These are phyloP conservation scores for Papiliotrema nemorosa DNA, from an alignment of 1,284 basidiomycete species.

Conservation along the genomic window DNA sequence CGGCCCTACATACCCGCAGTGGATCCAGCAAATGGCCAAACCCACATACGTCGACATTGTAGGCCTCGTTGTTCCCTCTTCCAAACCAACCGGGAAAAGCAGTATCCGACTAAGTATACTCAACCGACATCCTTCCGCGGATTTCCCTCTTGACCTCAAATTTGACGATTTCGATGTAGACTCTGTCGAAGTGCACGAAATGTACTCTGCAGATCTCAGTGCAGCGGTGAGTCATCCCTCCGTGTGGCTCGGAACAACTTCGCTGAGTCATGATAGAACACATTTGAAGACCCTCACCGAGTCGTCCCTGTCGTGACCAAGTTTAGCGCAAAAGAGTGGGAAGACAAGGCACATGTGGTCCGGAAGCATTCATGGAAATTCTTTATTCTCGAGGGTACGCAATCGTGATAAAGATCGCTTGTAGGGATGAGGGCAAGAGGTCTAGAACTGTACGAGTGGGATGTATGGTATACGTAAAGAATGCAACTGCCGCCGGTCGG, in stretches of 20 bases:
- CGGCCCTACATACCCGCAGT: conserved; percentile 35
- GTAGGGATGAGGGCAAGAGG: too few relatives aligned
- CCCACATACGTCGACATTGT: conserved; percentile 39
- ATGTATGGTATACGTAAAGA: too few relatives aligned
- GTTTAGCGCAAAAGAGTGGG: conserved; percentile 21
- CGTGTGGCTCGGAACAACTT: background rate
- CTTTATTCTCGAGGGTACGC: conserved; percentile 26
- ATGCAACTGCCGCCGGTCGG: too few relatives aligned
- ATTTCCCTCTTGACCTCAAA: conserved; percentile 19
- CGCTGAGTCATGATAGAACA: conserved; percentile 27
- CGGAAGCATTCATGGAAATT: conserved; percentile 43
- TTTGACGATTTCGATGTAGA: conserved; percentile 11
- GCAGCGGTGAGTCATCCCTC: conserved; percentile 22
- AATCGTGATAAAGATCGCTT: background rate
- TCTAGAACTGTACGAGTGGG: too few relatives aligned
- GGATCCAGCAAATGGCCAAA: conserved; percentile 31
- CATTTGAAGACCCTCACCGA: conserved; percentile 29
- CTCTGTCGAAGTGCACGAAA: conserved; percentile 29
- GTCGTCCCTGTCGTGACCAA: conserved; percentile 23
- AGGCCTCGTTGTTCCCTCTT: conserved; percentile 21
- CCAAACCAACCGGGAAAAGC: conserved; percentile 2
- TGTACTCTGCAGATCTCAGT: conserved; percentile 38
- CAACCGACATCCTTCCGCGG: conserved; percentile 38
- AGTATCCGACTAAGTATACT: conserved; percentile 36
- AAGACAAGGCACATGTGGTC: conserved; percentile 14